phyloP scores from a whole-genome alignment of 306 rosid species.

The Sophora flavescens region DNA sequence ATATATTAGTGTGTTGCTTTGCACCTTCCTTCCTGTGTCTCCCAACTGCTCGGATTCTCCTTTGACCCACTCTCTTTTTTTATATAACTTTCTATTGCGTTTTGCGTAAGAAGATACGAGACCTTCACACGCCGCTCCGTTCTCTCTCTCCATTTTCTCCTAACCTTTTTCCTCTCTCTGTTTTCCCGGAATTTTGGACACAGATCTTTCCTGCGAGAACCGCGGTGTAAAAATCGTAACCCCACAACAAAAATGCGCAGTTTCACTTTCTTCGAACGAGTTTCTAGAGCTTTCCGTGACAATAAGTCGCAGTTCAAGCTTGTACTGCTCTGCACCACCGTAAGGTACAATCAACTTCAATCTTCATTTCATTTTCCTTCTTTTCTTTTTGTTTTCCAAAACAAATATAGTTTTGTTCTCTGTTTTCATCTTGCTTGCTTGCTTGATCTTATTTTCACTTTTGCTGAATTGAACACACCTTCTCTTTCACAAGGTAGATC shows the following conservation, averaged over 20 bases:
- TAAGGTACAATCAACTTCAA: slow-evolving; percentile 61
- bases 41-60: slow-evolving; percentile 48
- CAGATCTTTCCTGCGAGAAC: slow-evolving; percentile 36
- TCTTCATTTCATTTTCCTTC: neutral
- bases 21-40: too few relatives aligned
- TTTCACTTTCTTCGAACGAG: slow-evolving; percentile 53
- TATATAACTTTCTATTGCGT: neutral
- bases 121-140: slow-evolving; percentile 1
- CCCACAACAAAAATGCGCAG: slow-evolving; percentile 54
- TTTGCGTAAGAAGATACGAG: neutral
- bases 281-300: slow-evolving; percentile 62
- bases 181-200: slow-evolving; percentile 31
- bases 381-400: neutral
- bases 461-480: slow-evolving; percentile 7
- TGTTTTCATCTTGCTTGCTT: neutral
- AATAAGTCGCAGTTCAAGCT: slow-evolving; percentile 68
- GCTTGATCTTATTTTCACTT: neutral
- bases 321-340: slow-evolving; percentile 74
- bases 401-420: too few relatives aligned
- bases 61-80: slow-evolving; percentile 5
- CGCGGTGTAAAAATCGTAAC: neutral
- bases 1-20: too few relatives aligned
- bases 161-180: neutral
- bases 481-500: neutral
- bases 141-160: neutral